These are phyloP conservation scores for Pythium dissimile DNA, from an alignment of 352 stramenopile genomes.

Conservation along the genomic window DNA sequence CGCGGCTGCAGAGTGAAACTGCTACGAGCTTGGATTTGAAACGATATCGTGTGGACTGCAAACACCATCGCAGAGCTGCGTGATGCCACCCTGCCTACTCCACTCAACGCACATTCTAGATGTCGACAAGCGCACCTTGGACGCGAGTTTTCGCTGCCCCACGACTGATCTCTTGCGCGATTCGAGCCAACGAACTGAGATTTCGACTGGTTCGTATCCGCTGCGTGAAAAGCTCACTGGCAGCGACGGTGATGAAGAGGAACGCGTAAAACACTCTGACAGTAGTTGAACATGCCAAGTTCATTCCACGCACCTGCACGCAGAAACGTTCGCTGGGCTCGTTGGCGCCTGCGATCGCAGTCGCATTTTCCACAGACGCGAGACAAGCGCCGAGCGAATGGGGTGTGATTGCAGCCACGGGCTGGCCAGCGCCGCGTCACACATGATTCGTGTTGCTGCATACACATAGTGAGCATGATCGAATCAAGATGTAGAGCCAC, in stretches of 20 bases:
- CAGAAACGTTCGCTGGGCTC: neutral
- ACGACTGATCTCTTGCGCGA: no score
- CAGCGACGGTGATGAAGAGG: no score
- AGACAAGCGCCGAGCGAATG: neutral
- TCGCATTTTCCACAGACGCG: constrained; percentile 2
- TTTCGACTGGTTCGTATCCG: no score
- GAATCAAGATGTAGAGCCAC: no score
- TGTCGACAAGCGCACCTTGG: neutral
- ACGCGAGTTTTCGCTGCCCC: no score
- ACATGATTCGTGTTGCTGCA: constrained; percentile 10
- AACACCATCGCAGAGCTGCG: neutral
- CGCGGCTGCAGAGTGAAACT: constrained; percentile 3
- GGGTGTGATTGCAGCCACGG: constrained; percentile 17
- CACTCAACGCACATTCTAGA: neutral
- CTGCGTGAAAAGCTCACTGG: no score
- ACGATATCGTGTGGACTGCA: neutral
- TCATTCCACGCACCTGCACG: no score
- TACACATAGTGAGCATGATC: no score
- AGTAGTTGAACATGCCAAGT: no score
- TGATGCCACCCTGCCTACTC: no score
- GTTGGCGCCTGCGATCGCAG: neutral
- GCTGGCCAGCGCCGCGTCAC: constrained; percentile 15
- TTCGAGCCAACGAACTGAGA: no score
- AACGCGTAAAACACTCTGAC: no score
- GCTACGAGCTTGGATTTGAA: constrained; percentile 5